A percentile compares a stretch with the other conserved stretches of the same genome.
Conservation (phyloP, 208 protist genomes). For the Herpetomonas muscarum region DNA sequence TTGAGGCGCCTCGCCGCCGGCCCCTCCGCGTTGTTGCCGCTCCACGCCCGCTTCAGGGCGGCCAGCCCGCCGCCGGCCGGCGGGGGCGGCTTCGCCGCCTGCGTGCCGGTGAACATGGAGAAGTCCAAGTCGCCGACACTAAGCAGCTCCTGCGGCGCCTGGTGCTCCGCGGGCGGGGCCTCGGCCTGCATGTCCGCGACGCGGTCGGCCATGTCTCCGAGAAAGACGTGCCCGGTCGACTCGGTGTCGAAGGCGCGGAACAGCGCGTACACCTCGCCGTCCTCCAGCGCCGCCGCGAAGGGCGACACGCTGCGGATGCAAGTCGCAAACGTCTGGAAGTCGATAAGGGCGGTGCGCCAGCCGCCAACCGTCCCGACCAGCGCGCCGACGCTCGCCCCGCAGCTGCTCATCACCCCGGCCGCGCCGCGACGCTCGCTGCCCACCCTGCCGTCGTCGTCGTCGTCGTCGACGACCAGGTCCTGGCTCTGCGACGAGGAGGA, state of each 20-base stretch:
- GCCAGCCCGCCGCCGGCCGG: too few species aligned
- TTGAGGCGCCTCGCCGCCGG: too few species aligned
- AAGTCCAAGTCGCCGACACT: constrained; percentile 46
- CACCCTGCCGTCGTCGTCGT: too few species aligned
- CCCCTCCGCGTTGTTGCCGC: too few species aligned
- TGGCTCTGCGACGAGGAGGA: not conserved
- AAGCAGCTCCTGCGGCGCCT: constrained; percentile 34
- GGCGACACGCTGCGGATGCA: constrained; percentile 50
- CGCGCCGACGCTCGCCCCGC: not conserved
- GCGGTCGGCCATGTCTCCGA: constrained; percentile 53
- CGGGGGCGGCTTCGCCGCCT: not conserved
- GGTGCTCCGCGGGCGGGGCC: constrained; percentile 15
- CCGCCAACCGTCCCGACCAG: not conserved
- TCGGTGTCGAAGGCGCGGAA: constrained; percentile 70
- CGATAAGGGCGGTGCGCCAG: constrained; percentile 39
- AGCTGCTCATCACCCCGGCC: not conserved
- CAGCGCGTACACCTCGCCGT: constrained; percentile 66
- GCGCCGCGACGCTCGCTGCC: not conserved
- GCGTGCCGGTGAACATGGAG: constrained; percentile 5
- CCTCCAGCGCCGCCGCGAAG: constrained; percentile 55
- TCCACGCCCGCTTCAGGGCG: not conserved
- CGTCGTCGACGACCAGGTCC: too few species aligned
- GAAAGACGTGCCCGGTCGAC: constrained; percentile 51
- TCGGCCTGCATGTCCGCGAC: constrained; percentile 33
- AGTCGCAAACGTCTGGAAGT: constrained; percentile 68